A percentile compares a stretch with the other conserved stretches of the same genome.
phyloP scores from a whole-genome alignment of 768 basidiomycete species.

The Leccinum incarnatum region DNA sequence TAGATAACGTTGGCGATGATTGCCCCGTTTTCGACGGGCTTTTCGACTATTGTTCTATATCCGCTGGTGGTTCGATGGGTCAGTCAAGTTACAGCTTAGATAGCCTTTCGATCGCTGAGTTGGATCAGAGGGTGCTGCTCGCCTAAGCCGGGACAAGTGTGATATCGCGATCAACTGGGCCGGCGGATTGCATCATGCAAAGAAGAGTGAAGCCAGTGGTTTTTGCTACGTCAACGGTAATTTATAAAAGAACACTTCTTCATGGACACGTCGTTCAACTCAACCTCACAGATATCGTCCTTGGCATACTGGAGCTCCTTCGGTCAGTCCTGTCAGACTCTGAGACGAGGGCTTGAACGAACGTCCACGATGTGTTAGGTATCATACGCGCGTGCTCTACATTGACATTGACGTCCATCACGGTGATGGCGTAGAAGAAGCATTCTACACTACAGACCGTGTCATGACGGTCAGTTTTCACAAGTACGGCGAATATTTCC shows the following conservation, averaged over 20 bases:
- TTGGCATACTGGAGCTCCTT: constrained; percentile 92
- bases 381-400: constrained; percentile 92
- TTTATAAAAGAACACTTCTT: not conserved
- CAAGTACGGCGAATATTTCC: constrained; percentile 99
- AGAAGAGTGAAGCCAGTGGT: constrained; percentile 98
- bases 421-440: constrained; percentile 98
- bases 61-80: constrained; percentile 99
- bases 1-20: constrained; percentile 98
- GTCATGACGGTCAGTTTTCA: constrained; percentile 99
- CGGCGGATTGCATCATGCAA: constrained; percentile 96
- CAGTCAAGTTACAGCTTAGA: constrained; percentile 24
- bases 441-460: constrained; percentile 97
- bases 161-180: constrained; percentile 99
- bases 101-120: constrained; percentile 5
- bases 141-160: constrained; percentile 93
- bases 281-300: constrained; percentile 77
- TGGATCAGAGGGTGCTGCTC: constrained; percentile 87
- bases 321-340: constrained; percentile 44
- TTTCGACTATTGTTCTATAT: constrained; percentile 99
- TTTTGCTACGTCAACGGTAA: constrained; percentile 98
- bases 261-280: not conserved
- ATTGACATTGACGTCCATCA: constrained; percentile 99
- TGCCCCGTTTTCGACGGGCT: constrained; percentile 98
- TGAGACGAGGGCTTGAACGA: not conserved
- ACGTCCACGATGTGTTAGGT: constrained; percentile 43